Evolutionary conservation across 1,284 basidiomycete species (phyloP).

Genomic region (Erythrobasidium hasegawianum): DNA sequence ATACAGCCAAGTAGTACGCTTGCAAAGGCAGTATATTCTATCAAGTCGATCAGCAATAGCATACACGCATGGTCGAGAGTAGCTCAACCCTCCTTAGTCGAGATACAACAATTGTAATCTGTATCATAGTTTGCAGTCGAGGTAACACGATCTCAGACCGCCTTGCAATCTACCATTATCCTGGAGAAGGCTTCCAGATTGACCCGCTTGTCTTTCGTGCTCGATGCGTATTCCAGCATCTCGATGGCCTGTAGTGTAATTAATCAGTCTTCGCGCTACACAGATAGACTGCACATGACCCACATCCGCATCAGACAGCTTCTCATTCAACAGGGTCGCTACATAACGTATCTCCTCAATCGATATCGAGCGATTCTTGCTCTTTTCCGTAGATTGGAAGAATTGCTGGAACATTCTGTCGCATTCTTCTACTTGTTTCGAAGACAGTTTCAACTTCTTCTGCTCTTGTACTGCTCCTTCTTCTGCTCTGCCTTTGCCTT

Average conservation of each 20-base stretch:
- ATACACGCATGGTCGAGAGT: no score
- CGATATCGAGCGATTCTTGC: conserved; percentile 34
- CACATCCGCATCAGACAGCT: conserved; percentile 42
- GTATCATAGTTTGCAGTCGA: no score
- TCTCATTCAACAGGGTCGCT: conserved; percentile 41
- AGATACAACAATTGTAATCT: no score
- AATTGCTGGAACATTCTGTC: conserved; percentile 42
- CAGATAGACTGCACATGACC: no score
- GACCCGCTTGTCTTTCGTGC: conserved; percentile 29
- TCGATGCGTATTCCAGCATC: conserved; percentile 43
- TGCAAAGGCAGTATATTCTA: no score
- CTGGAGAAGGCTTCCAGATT: conserved; percentile 38
- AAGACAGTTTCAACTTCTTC: conserved; percentile 10
- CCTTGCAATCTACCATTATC: conserved; percentile 39
- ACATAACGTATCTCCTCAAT: conserved; percentile 41
- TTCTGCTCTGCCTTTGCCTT: conserved; percentile 13
- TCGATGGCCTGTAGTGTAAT: conserved; percentile 40
- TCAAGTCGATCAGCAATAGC: no score
- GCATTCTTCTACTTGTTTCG: conserved; percentile 19
- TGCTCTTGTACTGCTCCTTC: background rate
- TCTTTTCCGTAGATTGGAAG: conserved; percentile 37
- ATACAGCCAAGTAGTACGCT: no score
- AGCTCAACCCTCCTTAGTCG: no score
- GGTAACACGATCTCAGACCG: conserved; percentile 9
- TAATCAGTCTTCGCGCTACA: no score